phyloP scores from a whole-genome alignment of 352 stramenopile species.

The Elongisporangium anandrum region DNA sequence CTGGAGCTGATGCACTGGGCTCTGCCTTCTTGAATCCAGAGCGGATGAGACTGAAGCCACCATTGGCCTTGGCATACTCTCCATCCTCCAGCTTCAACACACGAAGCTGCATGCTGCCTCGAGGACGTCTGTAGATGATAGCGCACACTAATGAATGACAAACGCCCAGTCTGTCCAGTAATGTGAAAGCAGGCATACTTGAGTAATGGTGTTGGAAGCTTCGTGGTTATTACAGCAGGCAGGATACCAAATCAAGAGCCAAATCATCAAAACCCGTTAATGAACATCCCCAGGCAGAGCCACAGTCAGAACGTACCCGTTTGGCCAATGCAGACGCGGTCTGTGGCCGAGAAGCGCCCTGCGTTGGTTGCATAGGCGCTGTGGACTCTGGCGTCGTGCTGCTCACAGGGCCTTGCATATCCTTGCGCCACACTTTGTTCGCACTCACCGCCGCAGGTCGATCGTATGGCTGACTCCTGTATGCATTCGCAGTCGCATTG shows the following conservation, averaged over 20 bases:
- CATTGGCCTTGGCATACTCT: conserved; percentile 69
- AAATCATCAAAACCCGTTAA: background rate
- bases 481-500: background rate
- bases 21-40: conserved; percentile 37
- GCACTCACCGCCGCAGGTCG: conserved; percentile 12
- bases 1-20: background rate
- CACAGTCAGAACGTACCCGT: background rate
- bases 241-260: background rate
- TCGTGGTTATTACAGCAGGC: background rate
- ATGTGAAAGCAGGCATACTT: background rate
- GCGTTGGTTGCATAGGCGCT: no score
- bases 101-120: conserved; percentile 46
- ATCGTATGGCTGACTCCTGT: background rate
- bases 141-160: background rate
- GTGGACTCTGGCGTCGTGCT: background rate
- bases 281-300: background rate
- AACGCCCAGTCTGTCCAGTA: background rate
- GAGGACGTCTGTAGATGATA: conserved; percentile 12
- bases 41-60: conserved; percentile 67
- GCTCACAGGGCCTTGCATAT: conserved; percentile 1
- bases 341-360: background rate
- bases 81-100: conserved; percentile 58
- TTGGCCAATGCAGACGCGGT: background rate
- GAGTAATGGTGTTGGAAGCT: background rate
- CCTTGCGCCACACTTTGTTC: conserved; percentile 58